Base-by-base conservation (phyloP, 805 yeast genomes). In the Brettanomyces anomalus region DNA sequence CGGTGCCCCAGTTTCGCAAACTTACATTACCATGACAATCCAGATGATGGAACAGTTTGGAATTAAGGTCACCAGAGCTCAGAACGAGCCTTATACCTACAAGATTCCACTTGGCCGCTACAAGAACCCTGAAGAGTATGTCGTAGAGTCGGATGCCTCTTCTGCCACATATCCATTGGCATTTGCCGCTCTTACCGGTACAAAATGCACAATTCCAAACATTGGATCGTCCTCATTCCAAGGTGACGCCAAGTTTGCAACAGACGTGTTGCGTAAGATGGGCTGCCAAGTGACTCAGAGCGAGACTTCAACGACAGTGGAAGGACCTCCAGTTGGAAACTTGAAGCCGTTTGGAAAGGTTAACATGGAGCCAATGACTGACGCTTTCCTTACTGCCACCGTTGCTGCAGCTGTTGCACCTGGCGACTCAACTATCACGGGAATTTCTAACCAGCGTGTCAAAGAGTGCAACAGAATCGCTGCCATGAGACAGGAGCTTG, bases 291-390 rank as follows among this genome's bases (percentile, higher is more conserved):
- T 93, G 19, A 71, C 64, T 36, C 98, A 93, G 67, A 77, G 93
- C 2, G 82, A 74, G 1, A 78, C 84, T 2, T 79, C 94, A 2
- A 93, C 98, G 0, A 88, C 97, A 0, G 97, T 93, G 7, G 77
- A 81, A 35, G 97, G 97, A 39, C 96, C 97, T 5, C 69, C 83
- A 16, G 64, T 65, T 33, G 94, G 94, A 14, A 46, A 62, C 0
- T 70, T 93, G 50, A 74, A 71, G 54, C 85, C 95, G 5, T 68
- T 93, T 49, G 68, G 78, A 11, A 74, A 70, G 48, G 82, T 93
- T 44, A 97, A 93, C 60, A 93, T 93, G 98, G 98, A 93, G 66
- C 97, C 98, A 43, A 93, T 93, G 98, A 93, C 98, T 0, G 98
- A 93, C 64, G 98, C 98, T 0, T 93, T 93, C 61, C 70, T 93